Evolutionary conservation across 2,329 filamentous ascomycete species (phyloP), one percentile per base, ranked within the genome.

Genomic region (Magnaporthales sp.): DNA sequence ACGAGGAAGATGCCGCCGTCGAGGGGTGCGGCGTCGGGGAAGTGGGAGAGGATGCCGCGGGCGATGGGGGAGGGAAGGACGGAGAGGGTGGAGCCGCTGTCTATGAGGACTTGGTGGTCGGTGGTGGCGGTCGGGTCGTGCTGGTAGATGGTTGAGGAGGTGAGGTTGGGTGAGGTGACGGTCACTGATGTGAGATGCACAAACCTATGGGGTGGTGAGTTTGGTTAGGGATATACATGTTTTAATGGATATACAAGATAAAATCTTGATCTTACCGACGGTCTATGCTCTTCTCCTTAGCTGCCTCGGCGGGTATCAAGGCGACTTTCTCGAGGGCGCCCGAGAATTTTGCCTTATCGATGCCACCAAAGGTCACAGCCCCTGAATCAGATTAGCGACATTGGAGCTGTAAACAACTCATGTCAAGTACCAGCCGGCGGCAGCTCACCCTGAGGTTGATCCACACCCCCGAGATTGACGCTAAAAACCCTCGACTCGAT

Each of bases 401-500:
- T 64, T 84, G 69, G 6, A 80, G 81, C 68, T 83, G 81, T 9
- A 77, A 70, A 22, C 70, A 73, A 56, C 83, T 74, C 71, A 80
- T 75, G 72, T 83, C 81, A 68, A 84, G 70, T 32, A 83, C 75
- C 71, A 80, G 83, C 68, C 74, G 74, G 71, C 83, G 83, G 66
- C 78, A 79, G 8, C 26, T 31, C 6, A 73, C 60, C 7, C 84
- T 79, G 73, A 89, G 90, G 54, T 10, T 58, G 54, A 32, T 91
- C 90, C 61, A 93, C 87, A 31, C 91, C 91, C 24, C 93, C 76
- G 60, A 93, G 90, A 31, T 80, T 80, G 10, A 80, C 75, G 64
- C 79, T 79, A 66, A 81, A 77, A 67, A 81, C 77, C 19, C 74
- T 66, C 6, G 77, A 79, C 13, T 72, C 71, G 30, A 80, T 81